Evolutionary conservation across 2,329 filamentous ascomycete genomes (phyloP), one percentile per base, ranked within the genome.

Genomic region (Fusarium musae): DNA sequence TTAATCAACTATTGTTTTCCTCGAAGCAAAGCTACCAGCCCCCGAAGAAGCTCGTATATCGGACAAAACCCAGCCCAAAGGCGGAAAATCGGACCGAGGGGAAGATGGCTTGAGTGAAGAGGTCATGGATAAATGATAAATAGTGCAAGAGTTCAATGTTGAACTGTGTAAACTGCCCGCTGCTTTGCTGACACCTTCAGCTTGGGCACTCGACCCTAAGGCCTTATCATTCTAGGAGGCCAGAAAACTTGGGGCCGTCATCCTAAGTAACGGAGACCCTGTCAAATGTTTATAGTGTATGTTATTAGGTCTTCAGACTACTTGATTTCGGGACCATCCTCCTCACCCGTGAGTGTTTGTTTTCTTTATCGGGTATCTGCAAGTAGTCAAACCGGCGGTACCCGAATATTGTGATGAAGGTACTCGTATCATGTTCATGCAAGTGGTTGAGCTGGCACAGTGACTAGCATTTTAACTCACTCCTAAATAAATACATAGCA

Each of bases 61-160:
- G 42, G 34, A 37, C 12, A 64, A 7, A 43, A 32, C 11, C 21
- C 26, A 56, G 21, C 30, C 6, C 9, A 19, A 19, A 8, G 7
- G 15, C 52, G 8, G 23, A 23, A 54, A 39, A 28, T 70, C 34
- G 49, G 62, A 36, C 57, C 32, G 53, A 53, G 19, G 34, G 21
- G 11, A 23, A 16, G 40, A 42, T n/a, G 34, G 36, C 23, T 32
- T 19, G 26, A 64, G 58, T 63, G 30, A 30, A 67, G 21, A 36
- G 53, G 42, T 49, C 53, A 46, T 68, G 42, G 42, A 66, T 56
- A 34, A 53, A 36, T 34, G 36, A 66, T 56, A 30, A 49, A 36
- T 34, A 37, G 46, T 23, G 28, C 16, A 36, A 62, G 37, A 43
- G 16, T 46, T 53, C 39, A 56, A 46, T 21, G 17, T 28, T 23